A percentile compares a stretch with the other conserved stretches of the same genome.
phyloP scores from a whole-genome alignment of 2,329 filamentous ascomycete species.

The Dactylonectria estremocensis region DNA sequence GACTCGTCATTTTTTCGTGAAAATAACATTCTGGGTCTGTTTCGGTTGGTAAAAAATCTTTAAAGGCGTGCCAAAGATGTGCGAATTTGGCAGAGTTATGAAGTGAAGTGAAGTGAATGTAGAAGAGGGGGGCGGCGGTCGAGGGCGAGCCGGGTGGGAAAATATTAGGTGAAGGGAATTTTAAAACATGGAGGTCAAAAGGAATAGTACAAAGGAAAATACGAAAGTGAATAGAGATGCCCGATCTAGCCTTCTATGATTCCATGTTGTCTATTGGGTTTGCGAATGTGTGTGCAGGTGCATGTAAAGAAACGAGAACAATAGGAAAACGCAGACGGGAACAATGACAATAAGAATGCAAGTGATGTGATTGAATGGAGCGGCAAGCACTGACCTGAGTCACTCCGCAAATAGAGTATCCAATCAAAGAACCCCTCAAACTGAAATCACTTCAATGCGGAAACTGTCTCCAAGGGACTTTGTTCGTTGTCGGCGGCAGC shows the following conservation, averaged over 20 bases:
- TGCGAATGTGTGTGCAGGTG: slow-evolving; percentile 33
- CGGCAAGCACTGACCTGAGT: slow-evolving; percentile 38
- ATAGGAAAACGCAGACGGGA: slow-evolving; percentile 38
- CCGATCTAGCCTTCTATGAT: slow-evolving; percentile 46
- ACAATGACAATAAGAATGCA: slow-evolving; percentile 47
- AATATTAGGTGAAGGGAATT: slow-evolving; percentile 31
- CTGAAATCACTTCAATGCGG: slow-evolving; percentile 32
- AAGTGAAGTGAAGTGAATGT: slow-evolving; percentile 19
- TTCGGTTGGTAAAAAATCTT: slow-evolving; percentile 44
- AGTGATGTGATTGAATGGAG: slow-evolving; percentile 34
- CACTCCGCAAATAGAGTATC: slow-evolving; percentile 41
- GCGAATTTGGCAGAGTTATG: slow-evolving; percentile 16
- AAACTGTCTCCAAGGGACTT: slow-evolving; percentile 34
- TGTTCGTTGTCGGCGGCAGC: slow-evolving; percentile 41
- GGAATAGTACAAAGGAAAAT: slow-evolving; percentile 29
- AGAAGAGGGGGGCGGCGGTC: slow-evolving; percentile 27
- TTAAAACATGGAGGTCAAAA: slow-evolving; percentile 25
- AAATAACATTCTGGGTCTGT: slow-evolving; percentile 56
- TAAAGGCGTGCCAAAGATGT: slow-evolving; percentile 31
- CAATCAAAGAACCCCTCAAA: slow-evolving; percentile 40
- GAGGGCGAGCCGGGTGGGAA: slow-evolving; percentile 28
- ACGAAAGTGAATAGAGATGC: slow-evolving; percentile 21
- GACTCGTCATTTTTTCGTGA: slow-evolving; percentile 52
- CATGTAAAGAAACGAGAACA: slow-evolving; percentile 33
- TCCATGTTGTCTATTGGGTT: slow-evolving; percentile 42